Percentiles rank a stretch among this genome's conserved stretches.
Evolutionary conservation across 495 filamentous ascomycete species (phyloP).

Genomic region (Corynascus novoguineensis): DNA sequence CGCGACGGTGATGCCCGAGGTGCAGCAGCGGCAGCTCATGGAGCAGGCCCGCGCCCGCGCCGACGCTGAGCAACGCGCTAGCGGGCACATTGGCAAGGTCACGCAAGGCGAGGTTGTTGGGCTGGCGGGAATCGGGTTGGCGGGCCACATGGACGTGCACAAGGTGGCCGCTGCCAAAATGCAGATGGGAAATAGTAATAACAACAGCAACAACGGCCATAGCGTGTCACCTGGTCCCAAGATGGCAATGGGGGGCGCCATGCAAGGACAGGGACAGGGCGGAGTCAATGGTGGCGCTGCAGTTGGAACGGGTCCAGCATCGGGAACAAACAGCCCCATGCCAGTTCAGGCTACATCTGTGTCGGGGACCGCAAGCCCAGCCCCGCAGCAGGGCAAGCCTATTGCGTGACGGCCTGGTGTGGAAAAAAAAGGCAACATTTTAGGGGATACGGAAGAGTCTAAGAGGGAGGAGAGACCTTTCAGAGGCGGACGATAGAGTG

Average conservation of each 20-base stretch:
- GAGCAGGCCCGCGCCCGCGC: slow-evolving; percentile 44
- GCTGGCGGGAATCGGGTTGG: slow-evolving; percentile 35
- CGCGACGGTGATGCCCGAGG: slow-evolving; percentile 34
- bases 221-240: neutral
- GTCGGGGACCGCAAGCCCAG: slow-evolving; percentile 12
- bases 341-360: slow-evolving; percentile 1
- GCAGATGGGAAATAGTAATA: slow-evolving; percentile 23
- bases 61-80: slow-evolving; percentile 35
- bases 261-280: too few relatives aligned
- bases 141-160: slow-evolving; percentile 32
- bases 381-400: neutral
- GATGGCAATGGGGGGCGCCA: slow-evolving; percentile 3
- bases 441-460: too few relatives aligned
- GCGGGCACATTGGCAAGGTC: slow-evolving; percentile 32
- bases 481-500: neutral
- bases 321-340: neutral
- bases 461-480: neutral
- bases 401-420: neutral
- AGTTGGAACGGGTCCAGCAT: neutral
- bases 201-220: neutral
- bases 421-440: neutral
- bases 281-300: slow-evolving; percentile 15
- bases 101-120: slow-evolving; percentile 30
- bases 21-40: slow-evolving; percentile 37
- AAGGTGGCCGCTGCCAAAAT: slow-evolving; percentile 35